A percentile compares a stretch with the other conserved stretches of the same genome.
These are phyloP conservation scores for Dentipellis fragilis DNA, from an alignment of 768 basidiomycete species.

Conservation along the genomic window DNA sequence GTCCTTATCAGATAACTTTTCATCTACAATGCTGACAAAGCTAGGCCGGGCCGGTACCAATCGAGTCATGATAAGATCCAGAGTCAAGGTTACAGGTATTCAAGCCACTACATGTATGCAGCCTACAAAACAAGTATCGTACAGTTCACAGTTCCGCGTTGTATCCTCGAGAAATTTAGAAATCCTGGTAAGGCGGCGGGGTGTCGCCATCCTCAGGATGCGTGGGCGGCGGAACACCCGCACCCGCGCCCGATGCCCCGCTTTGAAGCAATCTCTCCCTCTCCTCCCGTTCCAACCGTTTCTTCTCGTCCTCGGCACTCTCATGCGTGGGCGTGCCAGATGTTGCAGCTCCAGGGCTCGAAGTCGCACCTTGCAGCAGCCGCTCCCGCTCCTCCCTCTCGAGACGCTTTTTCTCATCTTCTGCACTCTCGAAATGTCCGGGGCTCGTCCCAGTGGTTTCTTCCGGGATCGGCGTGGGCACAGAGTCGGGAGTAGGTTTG, in stretches of 20 bases:
- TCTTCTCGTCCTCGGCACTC: slow-evolving; percentile 52
- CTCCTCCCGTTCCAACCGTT: slow-evolving; percentile 54
- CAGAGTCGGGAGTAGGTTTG: no score
- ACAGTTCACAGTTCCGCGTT: no score
- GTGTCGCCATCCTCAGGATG: slow-evolving; percentile 21
- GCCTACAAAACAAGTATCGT: no score
- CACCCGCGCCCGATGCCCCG: background rate
- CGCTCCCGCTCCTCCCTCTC: slow-evolving; percentile 43
- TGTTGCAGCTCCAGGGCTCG: background rate
- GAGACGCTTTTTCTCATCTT: slow-evolving; percentile 58
- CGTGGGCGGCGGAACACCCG: slow-evolving; percentile 18
- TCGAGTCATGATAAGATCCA: no score
- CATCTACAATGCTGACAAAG: no score
- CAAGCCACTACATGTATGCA: no score
- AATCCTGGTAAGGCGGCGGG: slow-evolving; percentile 36
- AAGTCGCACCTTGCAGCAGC: slow-evolving; percentile 20
- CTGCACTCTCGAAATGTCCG: slow-evolving; percentile 37
- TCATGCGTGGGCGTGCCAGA: slow-evolving; percentile 22
- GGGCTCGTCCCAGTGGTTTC: no score
- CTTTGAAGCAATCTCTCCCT: slow-evolving; percentile 35
- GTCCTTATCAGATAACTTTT: background rate
- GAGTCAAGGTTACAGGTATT: no score
- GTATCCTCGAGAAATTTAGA: slow-evolving; percentile 10
- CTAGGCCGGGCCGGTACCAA: no score
- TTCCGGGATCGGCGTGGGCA: slow-evolving; percentile 10